Percentiles rank a stretch among this genome's conserved stretches.
Conservation (phyloP, 148 eudicot genomes). For the Linanthus parryae region DNA sequence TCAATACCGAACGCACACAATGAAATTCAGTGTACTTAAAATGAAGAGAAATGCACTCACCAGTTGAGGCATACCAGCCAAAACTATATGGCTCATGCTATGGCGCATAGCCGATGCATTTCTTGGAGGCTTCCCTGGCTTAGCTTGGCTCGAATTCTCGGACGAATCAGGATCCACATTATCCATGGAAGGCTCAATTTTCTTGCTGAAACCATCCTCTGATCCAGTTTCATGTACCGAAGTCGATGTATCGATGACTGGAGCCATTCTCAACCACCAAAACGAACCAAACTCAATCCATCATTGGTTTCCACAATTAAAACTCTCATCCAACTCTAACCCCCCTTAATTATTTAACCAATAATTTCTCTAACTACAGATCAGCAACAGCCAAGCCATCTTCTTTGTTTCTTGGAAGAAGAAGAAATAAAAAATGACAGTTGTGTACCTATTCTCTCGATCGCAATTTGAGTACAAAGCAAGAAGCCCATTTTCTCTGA, state of each 20-base stretch:
- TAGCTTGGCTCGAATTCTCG: constrained; percentile 21
- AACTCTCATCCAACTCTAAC: too few relatives aligned
- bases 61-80: constrained; percentile 25
- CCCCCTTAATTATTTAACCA: too few relatives aligned
- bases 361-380: too few relatives aligned
- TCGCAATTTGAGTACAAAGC: too few relatives aligned
- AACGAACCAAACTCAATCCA: constrained; percentile 15
- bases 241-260: constrained; percentile 21
- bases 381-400: too few relatives aligned
- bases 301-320: too few relatives aligned
- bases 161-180: constrained; percentile 28
- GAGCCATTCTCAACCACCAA: constrained; percentile 22
- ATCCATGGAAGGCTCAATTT: constrained; percentile 14
- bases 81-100: constrained; percentile 42
- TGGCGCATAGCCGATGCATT: constrained; percentile 38
- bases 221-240: constrained; percentile 14
- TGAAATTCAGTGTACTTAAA: background rate
- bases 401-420: too few relatives aligned
- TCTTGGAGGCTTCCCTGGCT: constrained; percentile 42
- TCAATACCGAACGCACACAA: too few relatives aligned
- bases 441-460: too few relatives aligned
- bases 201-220: constrained; percentile 21
- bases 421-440: too few relatives aligned
- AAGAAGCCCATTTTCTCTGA: too few relatives aligned
- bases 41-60: constrained; percentile 22